Percentiles rank a stretch among this genome's conserved stretches.
These are phyloP conservation scores for Dioscorea dumetorum DNA, from an alignment of 106 monocot species.

Conservation along the genomic window DNA sequence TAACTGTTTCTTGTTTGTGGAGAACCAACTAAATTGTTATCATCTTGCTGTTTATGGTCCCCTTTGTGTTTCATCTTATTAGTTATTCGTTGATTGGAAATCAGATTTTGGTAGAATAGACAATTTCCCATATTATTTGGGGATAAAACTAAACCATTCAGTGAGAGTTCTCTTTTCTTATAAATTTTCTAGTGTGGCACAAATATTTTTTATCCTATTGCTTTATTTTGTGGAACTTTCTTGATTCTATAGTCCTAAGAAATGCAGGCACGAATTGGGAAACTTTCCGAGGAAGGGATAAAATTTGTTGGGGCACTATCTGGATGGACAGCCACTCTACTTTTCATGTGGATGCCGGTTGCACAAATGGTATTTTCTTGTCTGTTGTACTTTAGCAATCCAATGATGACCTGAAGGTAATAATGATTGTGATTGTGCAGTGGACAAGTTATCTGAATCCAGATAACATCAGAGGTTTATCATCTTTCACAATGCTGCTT, in stretches of 20 bases:
- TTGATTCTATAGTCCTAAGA: conserved; percentile 14
- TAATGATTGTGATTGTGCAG: conserved; percentile 26
- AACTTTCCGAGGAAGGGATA: conserved; percentile 45
- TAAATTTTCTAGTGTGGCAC: too few species aligned
- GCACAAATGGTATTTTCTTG: conserved; percentile 55
- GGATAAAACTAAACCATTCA: too few species aligned
- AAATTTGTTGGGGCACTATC: conserved; percentile 66
- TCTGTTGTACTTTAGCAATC: neutral
- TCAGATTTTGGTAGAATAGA: too few species aligned
- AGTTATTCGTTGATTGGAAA: too few species aligned
- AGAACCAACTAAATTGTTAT: too few species aligned
- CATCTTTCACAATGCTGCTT: conserved; percentile 86
- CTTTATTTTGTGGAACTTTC: conserved; percentile 8
- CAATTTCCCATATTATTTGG: too few species aligned
- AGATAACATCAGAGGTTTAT: conserved; percentile 87
- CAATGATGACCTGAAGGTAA: neutral
- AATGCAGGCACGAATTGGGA: conserved; percentile 71
- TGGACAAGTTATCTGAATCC: conserved; percentile 96
- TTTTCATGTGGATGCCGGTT: conserved; percentile 99
- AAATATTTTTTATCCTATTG: too few species aligned
- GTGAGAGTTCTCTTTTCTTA: too few species aligned
- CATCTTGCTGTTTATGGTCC: too few species aligned
- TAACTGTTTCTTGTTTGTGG: too few species aligned
- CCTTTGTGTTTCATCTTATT: too few species aligned
- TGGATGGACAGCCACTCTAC: conserved; percentile 93